Conservation (phyloP, 2,329 filamentous ascomycete species). For the Pseudogymnoascus destructans region DNA sequence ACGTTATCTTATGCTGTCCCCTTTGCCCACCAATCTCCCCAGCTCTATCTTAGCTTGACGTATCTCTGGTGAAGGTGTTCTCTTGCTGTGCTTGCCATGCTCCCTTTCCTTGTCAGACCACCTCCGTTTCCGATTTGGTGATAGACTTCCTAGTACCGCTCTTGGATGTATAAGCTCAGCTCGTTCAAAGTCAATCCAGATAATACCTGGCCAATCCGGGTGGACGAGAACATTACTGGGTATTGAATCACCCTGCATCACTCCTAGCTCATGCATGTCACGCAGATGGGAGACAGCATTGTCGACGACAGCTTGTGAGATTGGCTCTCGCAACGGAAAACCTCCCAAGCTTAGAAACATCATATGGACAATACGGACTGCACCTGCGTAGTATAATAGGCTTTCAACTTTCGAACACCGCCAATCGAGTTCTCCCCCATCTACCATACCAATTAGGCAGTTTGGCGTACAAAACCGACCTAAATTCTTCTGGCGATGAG, state of each 20-base stretch:
- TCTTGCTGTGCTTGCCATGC: no score
- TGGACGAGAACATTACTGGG: background rate
- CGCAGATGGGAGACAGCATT: background rate
- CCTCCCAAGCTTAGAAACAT: background rate
- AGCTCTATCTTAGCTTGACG: no score
- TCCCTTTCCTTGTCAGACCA: no score
- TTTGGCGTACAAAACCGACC: constrained; percentile 4
- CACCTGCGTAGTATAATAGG: no score
- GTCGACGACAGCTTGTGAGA: background rate
- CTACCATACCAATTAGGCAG: no score
- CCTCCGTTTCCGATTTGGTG: no score
- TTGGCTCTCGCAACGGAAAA: background rate
- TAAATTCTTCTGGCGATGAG: background rate
- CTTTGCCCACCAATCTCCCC: no score
- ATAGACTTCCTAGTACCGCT: background rate
- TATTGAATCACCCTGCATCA: background rate
- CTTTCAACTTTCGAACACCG: no score
- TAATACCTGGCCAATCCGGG: background rate
- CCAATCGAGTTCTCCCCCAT: no score
- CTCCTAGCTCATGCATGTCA: background rate
- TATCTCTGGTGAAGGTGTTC: no score
- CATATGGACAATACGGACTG: no score
- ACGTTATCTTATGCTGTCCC: no score
- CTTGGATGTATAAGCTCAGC: background rate
- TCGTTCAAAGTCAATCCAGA: background rate